Conservation (phyloP, 495 filamentous ascomycete species). For the Astrocystis sublimbata region DNA sequence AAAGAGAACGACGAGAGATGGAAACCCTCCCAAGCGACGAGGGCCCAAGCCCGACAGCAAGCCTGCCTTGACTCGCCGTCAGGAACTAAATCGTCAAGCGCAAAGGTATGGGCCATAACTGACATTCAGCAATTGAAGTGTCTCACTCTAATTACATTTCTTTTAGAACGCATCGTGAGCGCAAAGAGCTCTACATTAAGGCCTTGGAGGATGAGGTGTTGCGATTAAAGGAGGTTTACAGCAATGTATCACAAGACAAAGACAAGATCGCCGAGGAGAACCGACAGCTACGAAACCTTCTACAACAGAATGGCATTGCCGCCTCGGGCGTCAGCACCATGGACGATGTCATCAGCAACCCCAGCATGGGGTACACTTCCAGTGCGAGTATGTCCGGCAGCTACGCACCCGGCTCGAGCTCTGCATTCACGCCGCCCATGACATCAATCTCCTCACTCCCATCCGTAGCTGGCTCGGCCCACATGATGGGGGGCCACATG, state of each 20-base stretch:
- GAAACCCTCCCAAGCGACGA: constrained; percentile 81
- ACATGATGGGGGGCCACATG: constrained; percentile 39
- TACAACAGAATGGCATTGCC: constrained; percentile 71
- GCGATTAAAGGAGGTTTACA: constrained; percentile 65
- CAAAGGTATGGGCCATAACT: constrained; percentile 67
- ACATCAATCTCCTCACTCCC: constrained; percentile 42
- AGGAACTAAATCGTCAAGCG: constrained; percentile 93
- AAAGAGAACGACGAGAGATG: constrained; percentile 71
- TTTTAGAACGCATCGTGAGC: constrained; percentile 83
- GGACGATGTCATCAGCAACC: constrained; percentile 49
- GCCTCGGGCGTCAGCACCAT: constrained; percentile 34
- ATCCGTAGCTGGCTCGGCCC: constrained; percentile 37
- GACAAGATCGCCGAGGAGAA: constrained; percentile 72
- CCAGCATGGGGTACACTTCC: constrained; percentile 50
- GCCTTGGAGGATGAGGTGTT: constrained; percentile 87
- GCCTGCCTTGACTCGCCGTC: constrained; percentile 86
- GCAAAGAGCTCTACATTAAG: constrained; percentile 94
- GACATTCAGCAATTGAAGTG: neutral
- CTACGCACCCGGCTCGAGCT: constrained; percentile 43
- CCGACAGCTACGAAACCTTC: constrained; percentile 69
- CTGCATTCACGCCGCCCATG: constrained; percentile 45
- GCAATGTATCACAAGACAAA: constrained; percentile 63
- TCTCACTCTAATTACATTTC: constrained; percentile 14
- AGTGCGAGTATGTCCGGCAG: constrained; percentile 62
- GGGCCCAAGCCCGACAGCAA: constrained; percentile 97